Evolutionary conservation across 2,329 filamentous ascomycete species (phyloP), one percentile per base, ranked within the genome.

Genomic region (Phaeosphaeria sp.): DNA sequence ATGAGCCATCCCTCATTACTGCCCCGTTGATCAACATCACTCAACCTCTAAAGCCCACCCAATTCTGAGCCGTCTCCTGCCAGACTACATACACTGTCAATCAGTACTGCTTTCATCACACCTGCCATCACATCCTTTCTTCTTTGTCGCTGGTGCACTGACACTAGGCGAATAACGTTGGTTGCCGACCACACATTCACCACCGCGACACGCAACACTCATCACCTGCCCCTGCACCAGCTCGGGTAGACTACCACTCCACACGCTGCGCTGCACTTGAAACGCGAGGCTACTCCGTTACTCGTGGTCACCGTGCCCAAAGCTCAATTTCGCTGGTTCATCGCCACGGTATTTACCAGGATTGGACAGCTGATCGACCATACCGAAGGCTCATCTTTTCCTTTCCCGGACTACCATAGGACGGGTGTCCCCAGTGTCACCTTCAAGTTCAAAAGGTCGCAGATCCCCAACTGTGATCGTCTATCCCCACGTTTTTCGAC

Each of bases 391-490:
- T 58, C 58, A 78, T 77, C 75, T 69, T 71, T 77, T 63, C 74
- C 69, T 60, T 56, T 64, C 65, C 64, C 39, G 72, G 73, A 72
- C 65, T 59, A 62, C 69, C 60, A 69, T 55, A 60, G 62, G 60
- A 72, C 72, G 64, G 65, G 66, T 71, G 62, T 71, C 66, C 70
- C 72, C 70, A 74, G 69, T 71, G 66, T 73, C 73, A 73, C 63
- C 65, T 66, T 65, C 62, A 68, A 72, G 64, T 78, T 76, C 73
- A 77, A 76, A 78, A 77, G 69, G 65, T 68, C 78, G 80, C 80
- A 81, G 80, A 82, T 82, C 81, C 79, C 80, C 74, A 67, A 69
- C 68, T 75, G 69, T 74, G 79, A 82, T 81, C 80, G 76, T 73
- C 77, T 75, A 68, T 80, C 78, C 78, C 79, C 80, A 81, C 80